Conservation (phyloP, 805 yeast genomes). For the Saturnispora dispora region DNA sequence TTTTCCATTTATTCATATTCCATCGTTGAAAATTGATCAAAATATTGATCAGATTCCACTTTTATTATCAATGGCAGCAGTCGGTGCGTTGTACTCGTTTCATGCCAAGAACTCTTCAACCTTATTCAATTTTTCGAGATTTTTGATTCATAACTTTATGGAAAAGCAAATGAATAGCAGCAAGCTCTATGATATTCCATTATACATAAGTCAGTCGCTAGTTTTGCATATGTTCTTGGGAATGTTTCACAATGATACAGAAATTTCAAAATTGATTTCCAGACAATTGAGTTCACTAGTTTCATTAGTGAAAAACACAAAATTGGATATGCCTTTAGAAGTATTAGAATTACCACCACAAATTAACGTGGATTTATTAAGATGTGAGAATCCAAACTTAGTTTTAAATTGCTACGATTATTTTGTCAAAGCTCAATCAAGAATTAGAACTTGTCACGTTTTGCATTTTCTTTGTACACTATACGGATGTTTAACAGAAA, state of each 20-base stretch:
- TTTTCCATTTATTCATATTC: conserved; percentile 77
- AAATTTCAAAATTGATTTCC: conserved; percentile 40
- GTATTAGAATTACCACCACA: conserved; percentile 36
- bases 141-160: conserved; percentile 56
- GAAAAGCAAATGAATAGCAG: conserved; percentile 40
- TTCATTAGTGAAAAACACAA: conserved; percentile 44
- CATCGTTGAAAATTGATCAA: conserved; percentile 41
- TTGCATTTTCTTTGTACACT: conserved; percentile 42
- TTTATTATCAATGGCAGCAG: conserved; percentile 70
- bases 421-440: conserved; percentile 45
- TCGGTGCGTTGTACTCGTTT: conserved; percentile 82
- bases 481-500: conserved; percentile 37
- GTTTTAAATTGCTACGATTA: conserved; percentile 39
- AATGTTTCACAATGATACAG: conserved; percentile 46
- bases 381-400: conserved; percentile 14
- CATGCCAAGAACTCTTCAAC: conserved; percentile 69
- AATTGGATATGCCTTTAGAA: conserved; percentile 43
- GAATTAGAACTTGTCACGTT: conserved; percentile 45
- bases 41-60: conserved; percentile 53
- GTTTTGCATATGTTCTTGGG: conserved; percentile 48
- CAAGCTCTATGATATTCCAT: conserved; percentile 45
- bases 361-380: conserved; percentile 17
- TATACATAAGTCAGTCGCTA: conserved; percentile 48
- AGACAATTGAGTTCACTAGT: conserved; percentile 46
- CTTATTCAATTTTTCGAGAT: conserved; percentile 58